Percentiles rank a stretch among this genome's conserved stretches.
Conservation (phyloP, 345 rosid genomes). For the Passiflora organensis region DNA sequence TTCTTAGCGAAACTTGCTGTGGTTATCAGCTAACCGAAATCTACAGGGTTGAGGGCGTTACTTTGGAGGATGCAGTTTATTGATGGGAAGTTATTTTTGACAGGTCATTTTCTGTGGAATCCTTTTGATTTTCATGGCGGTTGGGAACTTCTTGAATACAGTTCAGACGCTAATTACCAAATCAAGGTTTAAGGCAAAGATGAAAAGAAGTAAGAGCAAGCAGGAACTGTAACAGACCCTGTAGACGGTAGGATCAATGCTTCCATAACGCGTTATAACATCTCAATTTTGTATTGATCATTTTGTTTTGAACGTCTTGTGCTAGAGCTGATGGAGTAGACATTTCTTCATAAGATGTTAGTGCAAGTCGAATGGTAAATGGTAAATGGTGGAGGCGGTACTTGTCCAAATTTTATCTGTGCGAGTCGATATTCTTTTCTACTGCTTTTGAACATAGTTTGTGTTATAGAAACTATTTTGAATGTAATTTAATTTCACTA, state of each 20-base stretch:
- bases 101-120: slow-evolving; percentile 84
- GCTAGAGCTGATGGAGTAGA: too few relatives aligned
- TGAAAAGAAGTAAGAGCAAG: slow-evolving; percentile 86
- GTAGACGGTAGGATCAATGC: slow-evolving; percentile 7
- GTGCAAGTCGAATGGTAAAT: too few relatives aligned
- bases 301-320: too few relatives aligned
- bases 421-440: too few relatives aligned
- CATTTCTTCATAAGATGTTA: too few relatives aligned
- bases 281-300: slow-evolving; percentile 32
- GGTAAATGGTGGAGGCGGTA: too few relatives aligned
- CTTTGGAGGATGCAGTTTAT: neutral
- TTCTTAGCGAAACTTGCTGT: neutral
- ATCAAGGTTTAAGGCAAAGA: slow-evolving; percentile 94
- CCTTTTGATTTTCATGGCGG: slow-evolving; percentile 85
- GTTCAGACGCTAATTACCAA: slow-evolving; percentile 73
- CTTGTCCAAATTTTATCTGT: too few relatives aligned
- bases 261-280: slow-evolving; percentile 15
- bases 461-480: too few relatives aligned
- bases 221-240: slow-evolving; percentile 47
- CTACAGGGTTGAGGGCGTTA: too few relatives aligned
- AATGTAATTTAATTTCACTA: too few relatives aligned
- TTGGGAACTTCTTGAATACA: slow-evolving; percentile 83
- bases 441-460: too few relatives aligned
- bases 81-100: slow-evolving; percentile 16
- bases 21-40: neutral